These are phyloP conservation scores for Sutorius eximius DNA, from an alignment of 1,284 basidiomycete genomes.

Conservation along the genomic window DNA sequence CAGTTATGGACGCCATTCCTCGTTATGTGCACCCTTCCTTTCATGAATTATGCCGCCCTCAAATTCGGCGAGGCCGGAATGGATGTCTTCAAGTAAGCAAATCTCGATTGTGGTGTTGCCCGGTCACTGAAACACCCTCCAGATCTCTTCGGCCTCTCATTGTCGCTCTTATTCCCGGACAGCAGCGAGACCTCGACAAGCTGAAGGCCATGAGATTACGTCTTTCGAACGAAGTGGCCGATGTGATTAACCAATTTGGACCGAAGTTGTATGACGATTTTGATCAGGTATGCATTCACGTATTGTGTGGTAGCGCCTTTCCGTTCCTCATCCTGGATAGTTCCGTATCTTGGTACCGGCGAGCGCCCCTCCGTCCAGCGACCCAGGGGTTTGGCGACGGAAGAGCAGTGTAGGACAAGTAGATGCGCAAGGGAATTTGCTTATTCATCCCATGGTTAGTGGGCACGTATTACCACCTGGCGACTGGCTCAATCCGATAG, in stretches of 20 bases:
- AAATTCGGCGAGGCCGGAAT: slow-evolving; percentile 99
- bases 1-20: slow-evolving; percentile 80
- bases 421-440: slow-evolving; percentile 75
- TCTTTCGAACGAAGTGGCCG: slow-evolving; percentile 85
- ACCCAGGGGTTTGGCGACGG: slow-evolving; percentile 68
- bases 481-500: slow-evolving; percentile 32
- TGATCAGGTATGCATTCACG: slow-evolving; percentile 56
- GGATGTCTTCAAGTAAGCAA: slow-evolving; percentile 92
- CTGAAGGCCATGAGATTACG: slow-evolving; percentile 79
- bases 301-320: not conserved
- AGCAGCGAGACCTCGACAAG: slow-evolving; percentile 81
- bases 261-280: slow-evolving; percentile 90
- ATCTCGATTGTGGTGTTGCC: slow-evolving; percentile 14
- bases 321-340: slow-evolving; percentile 38
- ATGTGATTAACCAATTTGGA: slow-evolving; percentile 88
- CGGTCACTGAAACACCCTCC: slow-evolving; percentile 40
- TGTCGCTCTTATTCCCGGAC: slow-evolving; percentile 88
- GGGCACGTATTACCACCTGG: not conserved
- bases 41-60: slow-evolving; percentile 91
- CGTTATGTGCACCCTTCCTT: slow-evolving; percentile 76
- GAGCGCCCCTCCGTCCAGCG: slow-evolving; percentile 74
- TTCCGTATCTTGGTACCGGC: slow-evolving; percentile 82
- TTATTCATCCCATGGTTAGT: slow-evolving; percentile 77
- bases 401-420: slow-evolving; percentile 75
- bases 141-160: slow-evolving; percentile 92